Evolutionary conservation across 257 asterid genomes (phyloP).

Genomic region (Solanum arcanum): DNA sequence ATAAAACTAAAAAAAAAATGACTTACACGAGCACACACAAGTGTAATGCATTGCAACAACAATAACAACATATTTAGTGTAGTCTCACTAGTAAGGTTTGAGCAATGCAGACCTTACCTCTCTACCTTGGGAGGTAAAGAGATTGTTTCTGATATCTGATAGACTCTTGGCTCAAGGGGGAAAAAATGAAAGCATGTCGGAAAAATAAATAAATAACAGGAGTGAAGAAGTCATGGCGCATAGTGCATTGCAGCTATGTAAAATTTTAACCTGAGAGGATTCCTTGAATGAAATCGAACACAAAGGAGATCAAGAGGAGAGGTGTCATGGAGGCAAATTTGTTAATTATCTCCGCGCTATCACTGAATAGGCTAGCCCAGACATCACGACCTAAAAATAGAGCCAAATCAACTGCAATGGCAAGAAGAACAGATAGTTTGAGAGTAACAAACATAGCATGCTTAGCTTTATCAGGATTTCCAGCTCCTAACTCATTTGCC

Average conservation of each 20-base stretch:
- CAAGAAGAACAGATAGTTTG: constrained; percentile 35
- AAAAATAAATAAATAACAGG: not conserved
- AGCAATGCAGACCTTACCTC: not conserved
- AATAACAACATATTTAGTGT: no score
- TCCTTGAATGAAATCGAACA: constrained; percentile 57
- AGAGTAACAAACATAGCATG: constrained; percentile 58
- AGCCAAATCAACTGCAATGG: constrained; percentile 22
- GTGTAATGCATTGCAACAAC: not conserved
- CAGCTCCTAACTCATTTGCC: constrained; percentile 78
- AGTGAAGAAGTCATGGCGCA: not conserved
- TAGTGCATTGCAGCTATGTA: not conserved
- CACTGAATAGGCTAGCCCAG: constrained; percentile 68
- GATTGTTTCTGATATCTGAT: not conserved
- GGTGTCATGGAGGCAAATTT: constrained; percentile 67
- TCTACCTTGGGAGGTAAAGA: not conserved
- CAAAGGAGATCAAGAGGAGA: constrained; percentile 39
- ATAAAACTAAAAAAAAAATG: not conserved
- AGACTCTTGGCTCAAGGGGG: not conserved
- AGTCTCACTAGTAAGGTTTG: not conserved
- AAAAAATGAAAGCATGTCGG: not conserved
- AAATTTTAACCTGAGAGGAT: constrained; percentile 44
- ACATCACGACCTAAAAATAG: constrained; percentile 40
- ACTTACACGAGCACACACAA: not conserved
- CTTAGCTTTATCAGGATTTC: constrained; percentile 48
- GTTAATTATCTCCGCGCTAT: constrained; percentile 34